Evolutionary conservation across 2,329 filamentous ascomycete species (phyloP).

Genomic region (Arthrobotrys sinensis): DNA sequence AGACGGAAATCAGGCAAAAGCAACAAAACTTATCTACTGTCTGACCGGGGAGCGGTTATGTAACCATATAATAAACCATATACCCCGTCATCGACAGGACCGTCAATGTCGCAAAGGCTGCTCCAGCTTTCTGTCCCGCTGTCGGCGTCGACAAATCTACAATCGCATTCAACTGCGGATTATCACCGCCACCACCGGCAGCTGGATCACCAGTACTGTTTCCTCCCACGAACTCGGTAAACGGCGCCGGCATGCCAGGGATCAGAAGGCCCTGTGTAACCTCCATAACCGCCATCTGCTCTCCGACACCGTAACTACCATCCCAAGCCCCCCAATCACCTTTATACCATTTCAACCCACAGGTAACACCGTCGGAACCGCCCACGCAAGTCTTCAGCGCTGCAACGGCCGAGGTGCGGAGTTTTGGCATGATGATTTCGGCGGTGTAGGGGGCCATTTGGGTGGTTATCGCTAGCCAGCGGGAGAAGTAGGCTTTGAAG

Average conservation of each 20-base stretch:
- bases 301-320: constrained; percentile 70
- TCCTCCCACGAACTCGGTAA: constrained; percentile 73
- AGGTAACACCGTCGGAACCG: constrained; percentile 71
- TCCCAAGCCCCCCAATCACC: constrained; percentile 72
- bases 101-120: constrained; percentile 52
- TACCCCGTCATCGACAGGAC: constrained; percentile 60
- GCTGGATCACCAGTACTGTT: constrained; percentile 71
- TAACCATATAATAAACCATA: constrained; percentile 61
- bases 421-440: constrained; percentile 69
- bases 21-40: background rate
- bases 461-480: constrained; percentile 76
- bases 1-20: background rate
- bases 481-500: constrained; percentile 78
- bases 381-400: constrained; percentile 75
- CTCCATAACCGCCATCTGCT: constrained; percentile 78
- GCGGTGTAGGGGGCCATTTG: constrained; percentile 73
- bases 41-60: constrained; percentile 5
- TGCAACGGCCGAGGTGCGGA: constrained; percentile 72
- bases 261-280: constrained; percentile 75
- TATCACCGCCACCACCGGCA: constrained; percentile 64
- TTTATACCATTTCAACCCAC: constrained; percentile 77
- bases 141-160: constrained; percentile 46
- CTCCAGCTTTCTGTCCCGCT: constrained; percentile 51
- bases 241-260: constrained; percentile 69
- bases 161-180: constrained; percentile 58